phyloP scores from a whole-genome alignment of 192 early-diverging fungal species.

The Coemansia asiatica region DNA sequence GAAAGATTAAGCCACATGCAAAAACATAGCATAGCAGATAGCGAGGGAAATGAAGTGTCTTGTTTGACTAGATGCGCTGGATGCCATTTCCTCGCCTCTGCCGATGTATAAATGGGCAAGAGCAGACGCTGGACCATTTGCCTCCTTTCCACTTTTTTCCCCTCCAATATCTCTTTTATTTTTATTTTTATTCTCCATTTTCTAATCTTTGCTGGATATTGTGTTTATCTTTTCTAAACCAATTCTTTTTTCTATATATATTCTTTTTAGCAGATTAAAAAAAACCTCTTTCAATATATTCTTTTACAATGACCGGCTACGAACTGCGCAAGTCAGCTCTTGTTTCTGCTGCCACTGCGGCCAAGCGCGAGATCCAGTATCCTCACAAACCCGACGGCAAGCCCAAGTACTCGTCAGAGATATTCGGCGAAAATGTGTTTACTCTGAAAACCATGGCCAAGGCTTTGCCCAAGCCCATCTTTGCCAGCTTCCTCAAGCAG shows the following conservation, averaged over 20 bases:
- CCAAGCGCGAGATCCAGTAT: conserved; percentile 75
- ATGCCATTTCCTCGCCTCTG: not conserved
- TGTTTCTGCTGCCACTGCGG: conserved; percentile 63
- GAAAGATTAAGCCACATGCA: not conserved
- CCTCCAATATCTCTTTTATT: too few species aligned
- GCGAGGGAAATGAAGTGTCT: not conserved
- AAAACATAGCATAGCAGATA: not conserved
- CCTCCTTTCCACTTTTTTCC: too few species aligned
- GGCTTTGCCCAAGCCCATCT: conserved; percentile 94
- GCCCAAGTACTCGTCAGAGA: conserved; percentile 79
- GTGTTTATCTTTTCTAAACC: too few species aligned
- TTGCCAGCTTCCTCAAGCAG: conserved; percentile 90
- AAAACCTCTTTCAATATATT: not conserved
- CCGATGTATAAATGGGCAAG: not conserved
- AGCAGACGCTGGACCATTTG: not conserved
- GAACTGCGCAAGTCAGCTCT: conserved; percentile 61
- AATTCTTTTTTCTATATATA: not conserved
- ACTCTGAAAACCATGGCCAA: conserved; percentile 85
- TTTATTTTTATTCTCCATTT: not conserved
- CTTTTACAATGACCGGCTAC: conserved; percentile 54
- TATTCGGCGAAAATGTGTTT: conserved; percentile 95
- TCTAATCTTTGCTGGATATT: too few species aligned
- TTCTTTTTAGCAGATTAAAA: not conserved
- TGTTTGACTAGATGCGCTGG: too few species aligned
- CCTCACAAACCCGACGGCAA: conserved; percentile 71